Percentiles rank a stretch among this genome's conserved stretches.
phyloP scores from a whole-genome alignment of 768 basidiomycete genomes.

The Suillus weaverae region DNA sequence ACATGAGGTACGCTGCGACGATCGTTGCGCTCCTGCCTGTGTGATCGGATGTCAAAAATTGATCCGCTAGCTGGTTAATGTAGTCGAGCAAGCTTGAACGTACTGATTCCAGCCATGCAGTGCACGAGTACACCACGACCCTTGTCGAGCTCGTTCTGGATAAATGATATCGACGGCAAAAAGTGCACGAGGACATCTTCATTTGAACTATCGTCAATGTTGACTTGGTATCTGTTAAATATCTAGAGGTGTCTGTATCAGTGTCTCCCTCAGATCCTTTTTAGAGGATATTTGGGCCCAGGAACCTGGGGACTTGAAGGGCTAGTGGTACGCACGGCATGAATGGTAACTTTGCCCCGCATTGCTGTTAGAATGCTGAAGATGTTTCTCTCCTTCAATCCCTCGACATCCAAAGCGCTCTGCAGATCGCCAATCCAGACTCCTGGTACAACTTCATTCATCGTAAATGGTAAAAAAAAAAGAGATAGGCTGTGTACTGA shows the following conservation, averaged over 20 bases:
- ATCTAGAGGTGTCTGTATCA: conserved; percentile 46
- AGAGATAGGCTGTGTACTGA: neutral
- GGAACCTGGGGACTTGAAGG: conserved; percentile 10
- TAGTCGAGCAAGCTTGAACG: conserved; percentile 30
- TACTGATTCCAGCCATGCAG: conserved; percentile 88
- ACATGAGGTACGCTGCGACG: conserved; percentile 88
- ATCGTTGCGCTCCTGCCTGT: conserved; percentile 83
- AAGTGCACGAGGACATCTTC: conserved; percentile 80
- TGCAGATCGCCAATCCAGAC: conserved; percentile 85
- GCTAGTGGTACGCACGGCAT: conserved; percentile 46
- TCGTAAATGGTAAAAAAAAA: conserved; percentile 24
- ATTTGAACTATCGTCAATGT: conserved; percentile 72
- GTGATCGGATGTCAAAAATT: conserved; percentile 10
- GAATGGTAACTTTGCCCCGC: conserved; percentile 64
- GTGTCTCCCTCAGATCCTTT: neutral
- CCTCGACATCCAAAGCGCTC: conserved; percentile 63
- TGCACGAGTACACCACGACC: conserved; percentile 82
- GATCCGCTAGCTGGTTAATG: neutral
- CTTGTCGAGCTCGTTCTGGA: conserved; percentile 74
- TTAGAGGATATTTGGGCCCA: neutral
- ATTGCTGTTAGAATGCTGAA: conserved; percentile 72
- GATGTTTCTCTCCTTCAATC: conserved; percentile 70
- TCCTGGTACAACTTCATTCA: conserved; percentile 79
- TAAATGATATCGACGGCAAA: conserved; percentile 78
- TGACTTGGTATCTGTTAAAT: conserved; percentile 77